A percentile compares a stretch with the other conserved stretches of the same genome.
Conservation (phyloP, 306 rosid species). For the Canavalia gladiata region DNA sequence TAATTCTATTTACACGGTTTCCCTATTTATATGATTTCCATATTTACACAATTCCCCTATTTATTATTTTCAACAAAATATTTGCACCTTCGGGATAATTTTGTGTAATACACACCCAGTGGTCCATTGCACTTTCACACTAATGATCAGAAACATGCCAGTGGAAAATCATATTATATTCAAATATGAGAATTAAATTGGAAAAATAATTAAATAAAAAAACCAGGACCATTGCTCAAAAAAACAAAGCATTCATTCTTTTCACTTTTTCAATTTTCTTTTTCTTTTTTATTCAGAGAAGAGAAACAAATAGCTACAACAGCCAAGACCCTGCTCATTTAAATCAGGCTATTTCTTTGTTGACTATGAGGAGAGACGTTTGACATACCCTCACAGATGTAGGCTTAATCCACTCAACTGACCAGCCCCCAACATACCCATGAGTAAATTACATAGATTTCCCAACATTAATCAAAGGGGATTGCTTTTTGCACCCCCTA, state of each 20-base stretch:
- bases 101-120: background rate
- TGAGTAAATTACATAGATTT: background rate
- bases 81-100: background rate
- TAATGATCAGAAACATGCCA: background rate
- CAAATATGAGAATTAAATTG: background rate
- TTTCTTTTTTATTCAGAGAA: background rate
- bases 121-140: background rate
- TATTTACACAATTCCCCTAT: too few relatives aligned
- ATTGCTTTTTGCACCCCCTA: too few relatives aligned
- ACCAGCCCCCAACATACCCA: too few relatives aligned
- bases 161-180: conserved; percentile 6
- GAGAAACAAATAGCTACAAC: background rate
- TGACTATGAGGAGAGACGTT: too few relatives aligned
- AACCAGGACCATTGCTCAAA: background rate
- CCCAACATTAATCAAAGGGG: background rate
- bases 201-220: background rate
- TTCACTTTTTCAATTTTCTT: background rate
- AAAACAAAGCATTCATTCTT: background rate
- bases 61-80: too few relatives aligned
- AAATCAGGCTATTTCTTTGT: background rate
- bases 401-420: too few relatives aligned
- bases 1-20: too few relatives aligned
- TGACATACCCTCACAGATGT: too few relatives aligned
- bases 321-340: background rate
- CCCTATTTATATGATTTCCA: too few relatives aligned